Evolutionary conservation across 306 rosid species (phyloP), one percentile per base, ranked within the genome.

Genomic region (Vicia faba): DNA sequence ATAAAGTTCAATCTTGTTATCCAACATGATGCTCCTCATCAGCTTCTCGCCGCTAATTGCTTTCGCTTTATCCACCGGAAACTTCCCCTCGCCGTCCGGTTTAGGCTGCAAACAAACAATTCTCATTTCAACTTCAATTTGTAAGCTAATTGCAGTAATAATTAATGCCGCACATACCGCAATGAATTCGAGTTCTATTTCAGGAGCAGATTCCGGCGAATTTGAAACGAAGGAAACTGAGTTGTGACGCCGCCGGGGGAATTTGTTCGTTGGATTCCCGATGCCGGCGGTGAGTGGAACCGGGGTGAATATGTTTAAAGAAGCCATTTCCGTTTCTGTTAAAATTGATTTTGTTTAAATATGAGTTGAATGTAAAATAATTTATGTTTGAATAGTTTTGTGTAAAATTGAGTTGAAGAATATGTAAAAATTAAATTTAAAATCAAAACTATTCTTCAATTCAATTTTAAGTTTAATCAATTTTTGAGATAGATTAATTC

Each of bases 1-100:
- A 64, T 92, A 92, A 25, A 89, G 92, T 73, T 92, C 91, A 33
- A 89, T 77, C 85, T 83, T 89, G 79, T 87, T 87, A 84, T 89
- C 98, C 80, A 70, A 8, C 98, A 89, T 92, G 64, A 92, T 71
- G 75, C 85, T 86, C 84, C 98, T 86, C 81, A 92, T 57, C 56
- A 92, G 71, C 83, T 92, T 89, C 79, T 80, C 91, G 78, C 98
- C 93, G 61, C 96, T 92, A 0, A 70, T 70, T 39, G 77, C 89
- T 58, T 71, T 85, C 16, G 81, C 95, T 63, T 64, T 83, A 53
- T 86, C 91, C 85, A 85, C 89, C 71, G 82, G 80, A 28, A 66
- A 84, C 76, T 84, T 77, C 58, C 96, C 95, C 2, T 86, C 92
- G 79, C 76, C 77, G 23, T 67, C 86, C 1, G 82, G 58, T 73